phyloP scores from a whole-genome alignment of 2,329 filamentous ascomycete genomes.

The Bipolaris victoriae region DNA sequence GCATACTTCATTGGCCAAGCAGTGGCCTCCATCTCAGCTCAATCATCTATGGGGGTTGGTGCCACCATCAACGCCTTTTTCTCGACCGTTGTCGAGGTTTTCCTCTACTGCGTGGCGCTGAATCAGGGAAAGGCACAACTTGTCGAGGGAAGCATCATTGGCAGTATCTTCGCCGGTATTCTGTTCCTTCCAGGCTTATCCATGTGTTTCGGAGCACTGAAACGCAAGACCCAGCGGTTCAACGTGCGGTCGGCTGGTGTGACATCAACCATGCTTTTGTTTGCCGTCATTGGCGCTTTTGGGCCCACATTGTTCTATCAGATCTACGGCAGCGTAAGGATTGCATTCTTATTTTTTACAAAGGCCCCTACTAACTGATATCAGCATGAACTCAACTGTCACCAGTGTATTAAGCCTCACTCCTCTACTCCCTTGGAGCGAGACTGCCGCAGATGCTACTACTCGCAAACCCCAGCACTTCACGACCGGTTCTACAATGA shows the following conservation, averaged over 20 bases:
- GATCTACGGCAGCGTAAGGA: constrained; percentile 82
- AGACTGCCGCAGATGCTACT: constrained; percentile 93
- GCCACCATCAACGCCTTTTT: constrained; percentile 98
- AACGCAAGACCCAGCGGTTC: constrained; percentile 97
- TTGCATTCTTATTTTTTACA: background rate
- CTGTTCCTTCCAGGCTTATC: constrained; percentile 92
- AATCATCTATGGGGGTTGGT: constrained; percentile 97
- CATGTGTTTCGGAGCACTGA: constrained; percentile 98
- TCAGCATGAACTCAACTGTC: constrained; percentile 88
- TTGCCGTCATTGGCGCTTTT: constrained; percentile 94
- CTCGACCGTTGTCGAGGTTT: constrained; percentile 96
- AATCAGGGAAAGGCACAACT: constrained; percentile 90
- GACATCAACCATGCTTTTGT: constrained; percentile 96
- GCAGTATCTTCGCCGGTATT: constrained; percentile 96
- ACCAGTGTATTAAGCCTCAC: constrained; percentile 60
- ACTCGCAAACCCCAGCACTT: constrained; percentile 82
- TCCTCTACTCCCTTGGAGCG: constrained; percentile 58
- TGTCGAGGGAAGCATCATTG: constrained; percentile 95
- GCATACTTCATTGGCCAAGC: constrained; percentile 99
- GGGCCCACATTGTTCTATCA: constrained; percentile 97
- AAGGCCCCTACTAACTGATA: constrained; percentile 42
- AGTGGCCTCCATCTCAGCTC: constrained; percentile 96
- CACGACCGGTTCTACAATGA: constrained; percentile 88
- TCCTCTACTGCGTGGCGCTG: constrained; percentile 93
- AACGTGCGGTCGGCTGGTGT: constrained; percentile 96